Base-by-base conservation (phyloP, 2,329 filamentous ascomycete genomes). In the Sclerotinia trifoliorum region DNA sequence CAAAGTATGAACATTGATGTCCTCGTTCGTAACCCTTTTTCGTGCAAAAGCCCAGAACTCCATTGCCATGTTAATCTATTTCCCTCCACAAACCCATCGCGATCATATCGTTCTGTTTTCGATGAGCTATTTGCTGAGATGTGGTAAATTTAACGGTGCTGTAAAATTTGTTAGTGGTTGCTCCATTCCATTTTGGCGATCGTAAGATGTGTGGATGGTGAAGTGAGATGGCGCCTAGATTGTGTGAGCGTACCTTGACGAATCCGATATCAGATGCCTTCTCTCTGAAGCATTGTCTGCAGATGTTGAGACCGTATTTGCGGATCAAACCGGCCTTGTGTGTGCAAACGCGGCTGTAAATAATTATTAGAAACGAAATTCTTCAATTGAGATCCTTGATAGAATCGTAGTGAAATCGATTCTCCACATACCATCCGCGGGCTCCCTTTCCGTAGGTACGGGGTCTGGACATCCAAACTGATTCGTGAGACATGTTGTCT, bases 271-370 rank as follows among this genome's bases (percentile, higher is more conserved):
- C 88, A 81, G 86, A 82, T 75, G 86, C 82, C 85, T 90, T 90
- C 85, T 90, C 88, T 79, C 88, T 86, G 86, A 90, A 91, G 86
- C 88, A 91, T 81, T 91, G 88, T 86, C 88, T 88, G 87, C 88
- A 91, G 80, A 91, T 88, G 84, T 96, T 93, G 78, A 97, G 88
- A 81, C 95, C 94, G 86, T 99, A 99, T 87, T 99, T 99, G 87
- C 95, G 94, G 89, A 99, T 97, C 78, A 99, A 90, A 96, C 95
- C 95, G 80, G 95, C 94, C 81, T 88, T 90, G 91, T 99, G 94
- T 81, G 93, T 93, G 92, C 89, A 92, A 81, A 91, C 89, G 80
- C 89, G 90, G 86, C 89, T 92, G 79, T 70, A 64, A 32, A 48
- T 19, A 24, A 44, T 48, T 46, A 68, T 73, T 69, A 72, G 71